A percentile compares a stretch with the other conserved stretches of the same genome.
These are phyloP conservation scores for Camelina sativa DNA, from an alignment of 345 rosid genomes.

Conservation along the genomic window DNA sequence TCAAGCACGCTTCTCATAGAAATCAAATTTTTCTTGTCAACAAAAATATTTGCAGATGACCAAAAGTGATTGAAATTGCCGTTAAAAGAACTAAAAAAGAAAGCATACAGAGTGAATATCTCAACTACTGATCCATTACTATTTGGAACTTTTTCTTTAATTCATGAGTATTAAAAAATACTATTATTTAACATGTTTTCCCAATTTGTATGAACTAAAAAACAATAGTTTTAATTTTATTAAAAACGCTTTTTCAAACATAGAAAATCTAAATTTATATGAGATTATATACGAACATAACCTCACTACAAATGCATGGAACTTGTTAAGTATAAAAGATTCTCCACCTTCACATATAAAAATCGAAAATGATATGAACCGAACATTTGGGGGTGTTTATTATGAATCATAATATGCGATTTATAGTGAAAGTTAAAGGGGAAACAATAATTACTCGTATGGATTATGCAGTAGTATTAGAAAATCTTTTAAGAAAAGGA, in stretches of 20 bases:
- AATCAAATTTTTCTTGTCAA: too few relatives aligned
- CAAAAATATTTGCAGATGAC: too few relatives aligned
- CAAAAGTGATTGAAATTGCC: too few relatives aligned
- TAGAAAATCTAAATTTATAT: neutral
- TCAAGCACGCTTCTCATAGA: too few relatives aligned
- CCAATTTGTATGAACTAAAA: neutral
- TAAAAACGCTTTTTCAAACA: too few relatives aligned
- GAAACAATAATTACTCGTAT: neutral
- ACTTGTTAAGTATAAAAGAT: neutral
- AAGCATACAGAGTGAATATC: too few relatives aligned
- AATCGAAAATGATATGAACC: slow-evolving; percentile 7
- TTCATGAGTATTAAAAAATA: too few relatives aligned
- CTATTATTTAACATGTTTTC: neutral
- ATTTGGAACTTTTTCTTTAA: too few relatives aligned
- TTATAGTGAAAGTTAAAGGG: neutral
- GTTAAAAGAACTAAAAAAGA: too few relatives aligned
- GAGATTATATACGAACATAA: neutral
- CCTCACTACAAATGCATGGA: neutral
- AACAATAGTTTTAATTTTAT: too few relatives aligned
- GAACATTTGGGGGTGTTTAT: slow-evolving; percentile 13
- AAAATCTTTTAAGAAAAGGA: neutral
- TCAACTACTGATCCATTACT: too few relatives aligned
- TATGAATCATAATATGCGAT: neutral
- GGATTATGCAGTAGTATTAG: neutral
- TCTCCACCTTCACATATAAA: neutral